Percentiles rank a stretch among this genome's conserved stretches.
phyloP scores from a whole-genome alignment of 768 basidiomycete species.

The Filobasidium wieringae region DNA sequence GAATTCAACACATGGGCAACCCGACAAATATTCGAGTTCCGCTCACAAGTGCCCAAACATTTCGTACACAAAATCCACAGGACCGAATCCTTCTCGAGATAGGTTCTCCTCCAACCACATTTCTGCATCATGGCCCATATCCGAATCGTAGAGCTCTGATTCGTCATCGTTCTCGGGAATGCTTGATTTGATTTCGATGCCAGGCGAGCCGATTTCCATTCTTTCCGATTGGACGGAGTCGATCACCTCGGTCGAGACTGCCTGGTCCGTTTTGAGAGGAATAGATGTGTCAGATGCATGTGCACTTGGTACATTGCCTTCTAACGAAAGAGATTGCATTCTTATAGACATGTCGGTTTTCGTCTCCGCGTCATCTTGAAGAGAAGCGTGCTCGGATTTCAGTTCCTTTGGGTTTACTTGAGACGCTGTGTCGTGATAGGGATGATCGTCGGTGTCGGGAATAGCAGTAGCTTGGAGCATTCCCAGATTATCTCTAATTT shows the following conservation, averaged over 20 bases:
- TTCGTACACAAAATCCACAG: neutral
- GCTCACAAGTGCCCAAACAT: neutral
- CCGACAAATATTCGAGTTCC: neutral
- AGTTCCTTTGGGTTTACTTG: too few relatives aligned
- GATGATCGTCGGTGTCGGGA: neutral
- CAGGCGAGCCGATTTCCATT: too few relatives aligned
- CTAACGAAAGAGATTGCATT: too few relatives aligned
- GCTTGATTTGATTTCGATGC: too few relatives aligned
- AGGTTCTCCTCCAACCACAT: neutral
- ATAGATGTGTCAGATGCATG: too few relatives aligned
- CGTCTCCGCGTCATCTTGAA: too few relatives aligned
- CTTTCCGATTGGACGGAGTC: too few relatives aligned
- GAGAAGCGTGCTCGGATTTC: neutral
- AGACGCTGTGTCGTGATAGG: neutral
- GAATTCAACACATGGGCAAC: neutral
- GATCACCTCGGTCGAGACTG: too few relatives aligned
- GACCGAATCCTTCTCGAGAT: neutral
- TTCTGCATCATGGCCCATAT: neutral
- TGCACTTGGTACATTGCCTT: too few relatives aligned
- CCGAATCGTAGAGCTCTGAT: neutral
- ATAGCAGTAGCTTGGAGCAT: constrained; percentile 11
- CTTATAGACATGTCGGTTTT: too few relatives aligned
- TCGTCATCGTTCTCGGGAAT: too few relatives aligned
- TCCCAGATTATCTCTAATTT: constrained; percentile 8
- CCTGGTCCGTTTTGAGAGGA: too few relatives aligned